Conservation (phyloP, 768 basidiomycete genomes). For the Boletus sp. region DNA sequence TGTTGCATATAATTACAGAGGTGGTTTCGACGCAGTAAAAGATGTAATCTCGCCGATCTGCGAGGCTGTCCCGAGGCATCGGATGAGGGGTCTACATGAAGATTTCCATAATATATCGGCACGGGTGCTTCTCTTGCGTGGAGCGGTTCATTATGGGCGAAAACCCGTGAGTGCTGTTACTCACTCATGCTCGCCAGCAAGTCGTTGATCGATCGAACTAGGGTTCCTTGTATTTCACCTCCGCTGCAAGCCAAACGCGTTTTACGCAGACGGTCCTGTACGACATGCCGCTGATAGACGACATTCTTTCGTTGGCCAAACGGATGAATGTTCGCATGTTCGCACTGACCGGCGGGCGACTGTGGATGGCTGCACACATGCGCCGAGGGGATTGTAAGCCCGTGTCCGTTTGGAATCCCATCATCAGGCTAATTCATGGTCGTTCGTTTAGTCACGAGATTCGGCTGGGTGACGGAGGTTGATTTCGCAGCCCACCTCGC, state of each 20-base stretch:
- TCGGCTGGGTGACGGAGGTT: slow-evolving; percentile 36
- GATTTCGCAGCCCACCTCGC: slow-evolving; percentile 33
- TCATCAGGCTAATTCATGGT: neutral
- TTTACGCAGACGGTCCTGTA: slow-evolving; percentile 34
- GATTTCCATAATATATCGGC: slow-evolving; percentile 35
- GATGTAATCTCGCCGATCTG: slow-evolving; percentile 36
- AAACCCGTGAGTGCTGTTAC: slow-evolving; percentile 35
- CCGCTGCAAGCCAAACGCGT: slow-evolving; percentile 23
- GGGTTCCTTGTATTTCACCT: slow-evolving; percentile 37
- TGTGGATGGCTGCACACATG: slow-evolving; percentile 47
- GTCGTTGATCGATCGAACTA: slow-evolving; percentile 7
- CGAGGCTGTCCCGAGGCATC: slow-evolving; percentile 33
- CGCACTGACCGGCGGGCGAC: slow-evolving; percentile 26
- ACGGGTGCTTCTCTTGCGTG: slow-evolving; percentile 40
- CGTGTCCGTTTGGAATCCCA: neutral
- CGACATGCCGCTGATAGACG: slow-evolving; percentile 25
- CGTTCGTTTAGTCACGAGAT: slow-evolving; percentile 22
- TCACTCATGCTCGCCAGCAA: neutral
- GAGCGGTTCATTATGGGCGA: slow-evolving; percentile 37
- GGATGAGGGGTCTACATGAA: slow-evolving; percentile 38
- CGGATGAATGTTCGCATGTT: slow-evolving; percentile 34
- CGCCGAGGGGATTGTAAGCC: slow-evolving; percentile 44
- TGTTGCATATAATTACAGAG: slow-evolving; percentile 21
- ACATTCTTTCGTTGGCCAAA: slow-evolving; percentile 30
- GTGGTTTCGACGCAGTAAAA: slow-evolving; percentile 39